Evolutionary conservation across 495 filamentous ascomycete genomes (phyloP).

Genomic region (Aspergillus baeticus): DNA sequence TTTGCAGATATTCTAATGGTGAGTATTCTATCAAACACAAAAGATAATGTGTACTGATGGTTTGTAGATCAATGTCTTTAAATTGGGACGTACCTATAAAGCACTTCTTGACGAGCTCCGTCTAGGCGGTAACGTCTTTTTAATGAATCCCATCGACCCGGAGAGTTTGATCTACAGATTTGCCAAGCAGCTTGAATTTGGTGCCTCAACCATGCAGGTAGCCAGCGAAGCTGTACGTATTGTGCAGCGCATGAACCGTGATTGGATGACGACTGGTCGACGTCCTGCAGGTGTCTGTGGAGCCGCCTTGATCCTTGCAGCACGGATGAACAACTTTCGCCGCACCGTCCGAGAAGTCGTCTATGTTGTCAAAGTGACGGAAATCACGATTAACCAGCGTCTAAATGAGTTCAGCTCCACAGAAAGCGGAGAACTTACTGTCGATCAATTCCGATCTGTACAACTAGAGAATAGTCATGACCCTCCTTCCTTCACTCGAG

Average conservation of each 20-base stretch:
- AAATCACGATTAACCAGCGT: conserved; percentile 83
- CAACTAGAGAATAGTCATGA: conserved; percentile 66
- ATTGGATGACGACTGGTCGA: conserved; percentile 94
- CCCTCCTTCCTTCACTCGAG: conserved; percentile 78
- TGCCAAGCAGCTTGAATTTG: conserved; percentile 86
- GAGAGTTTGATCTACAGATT: conserved; percentile 89
- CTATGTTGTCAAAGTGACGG: conserved; percentile 92
- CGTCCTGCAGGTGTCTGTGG: conserved; percentile 93
- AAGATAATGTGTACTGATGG: not conserved
- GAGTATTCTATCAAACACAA: conserved; percentile 5
- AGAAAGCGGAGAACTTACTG: conserved; percentile 72
- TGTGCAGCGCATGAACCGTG: conserved; percentile 85
- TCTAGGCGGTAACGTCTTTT: conserved; percentile 46
- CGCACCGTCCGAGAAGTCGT: conserved; percentile 90
- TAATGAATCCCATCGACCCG: conserved; percentile 64
- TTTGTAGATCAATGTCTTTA: conserved; percentile 79
- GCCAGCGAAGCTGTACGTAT: conserved; percentile 83
- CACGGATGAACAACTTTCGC: conserved; percentile 95
- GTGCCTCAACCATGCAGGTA: conserved; percentile 69
- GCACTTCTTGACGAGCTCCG: conserved; percentile 66
- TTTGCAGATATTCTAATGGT: conserved; percentile 78
- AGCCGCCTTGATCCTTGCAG: conserved; percentile 89
- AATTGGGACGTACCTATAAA: conserved; percentile 82
- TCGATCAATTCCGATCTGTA: conserved; percentile 79
- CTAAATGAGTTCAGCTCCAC: conserved; percentile 87